Percentiles rank a stretch among this genome's conserved stretches.
These are phyloP conservation scores for Penicillium soppii DNA, from an alignment of 495 filamentous ascomycete species.

Conservation along the genomic window DNA sequence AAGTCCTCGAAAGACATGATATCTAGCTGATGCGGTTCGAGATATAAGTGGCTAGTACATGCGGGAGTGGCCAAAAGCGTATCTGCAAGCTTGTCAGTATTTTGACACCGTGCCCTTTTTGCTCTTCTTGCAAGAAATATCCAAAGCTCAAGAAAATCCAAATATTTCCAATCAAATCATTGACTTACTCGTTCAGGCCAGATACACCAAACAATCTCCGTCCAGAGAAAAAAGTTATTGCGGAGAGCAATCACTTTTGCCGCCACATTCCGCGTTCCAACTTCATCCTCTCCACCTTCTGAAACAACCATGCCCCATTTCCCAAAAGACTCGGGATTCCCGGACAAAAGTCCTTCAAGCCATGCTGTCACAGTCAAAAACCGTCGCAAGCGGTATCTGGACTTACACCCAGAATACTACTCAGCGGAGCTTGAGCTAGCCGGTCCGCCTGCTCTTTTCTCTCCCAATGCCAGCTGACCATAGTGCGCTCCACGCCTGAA, in stretches of 20 bases:
- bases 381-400: slow-evolving; percentile 63
- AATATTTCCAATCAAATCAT: neutral
- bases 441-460: slow-evolving; percentile 50
- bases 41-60: slow-evolving; percentile 4
- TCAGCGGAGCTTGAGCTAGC: slow-evolving; percentile 61
- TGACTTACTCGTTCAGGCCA: slow-evolving; percentile 22
- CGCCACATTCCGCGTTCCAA: slow-evolving; percentile 32
- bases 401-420: slow-evolving; percentile 64
- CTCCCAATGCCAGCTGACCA: slow-evolving; percentile 19
- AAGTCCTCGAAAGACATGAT: slow-evolving; percentile 29
- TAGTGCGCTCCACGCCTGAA: neutral
- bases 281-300: slow-evolving; percentile 10
- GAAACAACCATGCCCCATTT: slow-evolving; percentile 39
- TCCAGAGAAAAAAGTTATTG: slow-evolving; percentile 11
- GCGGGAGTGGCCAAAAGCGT: neutral
- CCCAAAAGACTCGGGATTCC: slow-evolving; percentile 31
- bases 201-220: slow-evolving; percentile 10
- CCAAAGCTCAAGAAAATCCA: neutral
- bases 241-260: slow-evolving; percentile 29
- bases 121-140: neutral
- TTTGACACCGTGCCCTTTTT: slow-evolving; percentile 10
- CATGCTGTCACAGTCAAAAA: slow-evolving; percentile 53
- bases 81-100: slow-evolving; percentile 15
- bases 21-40: slow-evolving; percentile 15
- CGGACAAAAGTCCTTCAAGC: slow-evolving; percentile 9